Percentiles rank a stretch among this genome's conserved stretches.
Evolutionary conservation across 495 filamentous ascomycete genomes (phyloP).

Genomic region (Hyaloscypha bicolor): DNA sequence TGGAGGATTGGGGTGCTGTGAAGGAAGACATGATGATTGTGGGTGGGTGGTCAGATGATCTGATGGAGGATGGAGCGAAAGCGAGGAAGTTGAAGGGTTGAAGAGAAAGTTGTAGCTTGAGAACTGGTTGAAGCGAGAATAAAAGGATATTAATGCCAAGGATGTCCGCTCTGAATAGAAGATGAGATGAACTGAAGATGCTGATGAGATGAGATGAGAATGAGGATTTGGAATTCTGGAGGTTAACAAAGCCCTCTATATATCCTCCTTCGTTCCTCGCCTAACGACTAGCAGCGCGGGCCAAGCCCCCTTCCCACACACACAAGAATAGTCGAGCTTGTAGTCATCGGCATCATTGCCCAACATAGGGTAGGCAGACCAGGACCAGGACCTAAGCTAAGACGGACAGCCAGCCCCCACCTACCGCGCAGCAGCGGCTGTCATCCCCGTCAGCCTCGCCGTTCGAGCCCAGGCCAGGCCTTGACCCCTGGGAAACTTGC

Average conservation of each 20-base stretch:
- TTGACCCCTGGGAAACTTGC: too few relatives aligned
- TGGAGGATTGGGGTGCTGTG: background rate
- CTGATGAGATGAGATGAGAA: background rate
- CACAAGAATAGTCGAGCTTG: too few relatives aligned
- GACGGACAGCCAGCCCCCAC: background rate
- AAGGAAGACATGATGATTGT: slow-evolving; percentile 25
- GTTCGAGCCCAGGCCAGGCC: too few relatives aligned
- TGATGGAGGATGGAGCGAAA: background rate
- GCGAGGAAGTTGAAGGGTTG: background rate
- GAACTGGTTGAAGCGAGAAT: background rate
- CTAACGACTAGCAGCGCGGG: background rate
- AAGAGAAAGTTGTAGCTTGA: background rate
- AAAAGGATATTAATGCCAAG: background rate
- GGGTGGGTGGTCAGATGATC: background rate
- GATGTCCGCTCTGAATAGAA: too few relatives aligned
- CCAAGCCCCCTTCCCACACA: slow-evolving; percentile 1
- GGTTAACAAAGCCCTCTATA: background rate
- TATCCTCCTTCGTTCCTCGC: background rate
- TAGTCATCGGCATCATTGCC: background rate
- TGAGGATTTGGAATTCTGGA: background rate
- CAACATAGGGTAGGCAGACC: background rate
- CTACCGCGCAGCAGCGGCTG: background rate
- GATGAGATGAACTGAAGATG: too few relatives aligned
- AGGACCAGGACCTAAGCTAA: background rate
- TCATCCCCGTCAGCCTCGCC: too few relatives aligned